These are phyloP conservation scores for Geosmithia putterillii DNA, from an alignment of 2,329 filamentous ascomycete species.

Conservation along the genomic window DNA sequence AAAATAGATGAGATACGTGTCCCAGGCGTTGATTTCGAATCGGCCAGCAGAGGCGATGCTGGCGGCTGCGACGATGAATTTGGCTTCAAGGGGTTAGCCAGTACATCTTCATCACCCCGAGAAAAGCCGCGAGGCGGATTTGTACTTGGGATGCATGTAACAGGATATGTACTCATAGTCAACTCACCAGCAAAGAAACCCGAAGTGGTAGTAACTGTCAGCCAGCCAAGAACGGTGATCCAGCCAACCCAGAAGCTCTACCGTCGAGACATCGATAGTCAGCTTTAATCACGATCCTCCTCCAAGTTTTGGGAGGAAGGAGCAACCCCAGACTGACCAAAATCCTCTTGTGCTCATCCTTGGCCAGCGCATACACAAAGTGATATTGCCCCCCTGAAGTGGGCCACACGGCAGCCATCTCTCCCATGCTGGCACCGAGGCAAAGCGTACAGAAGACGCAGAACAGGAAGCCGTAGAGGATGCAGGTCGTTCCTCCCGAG, in stretches of 20 bases:
- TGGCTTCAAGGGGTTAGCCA: conserved; percentile 26
- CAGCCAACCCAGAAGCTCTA: conserved; percentile 30
- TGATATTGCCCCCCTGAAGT: conserved; percentile 34
- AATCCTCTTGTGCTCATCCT: conserved; percentile 21
- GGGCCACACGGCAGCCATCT: conserved; percentile 30
- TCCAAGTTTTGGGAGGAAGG: no score
- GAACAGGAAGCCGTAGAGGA: conserved; percentile 32
- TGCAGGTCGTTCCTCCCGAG: conserved; percentile 26
- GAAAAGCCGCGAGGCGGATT: no score
- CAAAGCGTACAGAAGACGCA: conserved; percentile 30
- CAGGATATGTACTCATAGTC: no score
- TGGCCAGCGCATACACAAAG: conserved; percentile 26
- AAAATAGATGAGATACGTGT: conserved; percentile 63
- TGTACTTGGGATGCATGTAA: no score
- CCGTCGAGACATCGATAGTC: no score
- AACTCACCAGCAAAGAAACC: conserved; percentile 26
- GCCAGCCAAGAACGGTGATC: conserved; percentile 32
- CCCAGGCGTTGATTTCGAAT: conserved; percentile 34
- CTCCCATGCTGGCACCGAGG: conserved; percentile 26
- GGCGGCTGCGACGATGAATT: neutral
- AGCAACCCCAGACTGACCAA: conserved; percentile 20
- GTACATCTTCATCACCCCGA: no score
- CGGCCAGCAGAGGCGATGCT: neutral
- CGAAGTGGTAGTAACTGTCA: conserved; percentile 28
- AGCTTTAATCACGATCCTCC: no score